These are phyloP conservation scores for Phytopythium boreale DNA, from an alignment of 352 stramenopile species.

Conservation along the genomic window DNA sequence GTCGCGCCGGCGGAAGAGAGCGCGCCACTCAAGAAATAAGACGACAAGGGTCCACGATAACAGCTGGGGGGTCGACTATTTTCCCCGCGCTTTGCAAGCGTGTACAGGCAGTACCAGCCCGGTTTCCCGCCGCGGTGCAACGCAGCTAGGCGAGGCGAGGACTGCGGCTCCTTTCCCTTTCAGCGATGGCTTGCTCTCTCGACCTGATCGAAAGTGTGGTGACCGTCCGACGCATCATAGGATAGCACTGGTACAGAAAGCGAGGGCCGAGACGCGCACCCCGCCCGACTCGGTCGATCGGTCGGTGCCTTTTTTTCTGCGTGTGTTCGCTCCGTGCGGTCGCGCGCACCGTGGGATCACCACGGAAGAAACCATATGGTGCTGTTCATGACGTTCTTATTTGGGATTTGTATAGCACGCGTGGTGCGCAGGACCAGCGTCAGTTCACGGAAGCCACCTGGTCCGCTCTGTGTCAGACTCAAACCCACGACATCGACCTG, in stretches of 20 bases:
- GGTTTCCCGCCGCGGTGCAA: no score
- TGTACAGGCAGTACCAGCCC: not conserved
- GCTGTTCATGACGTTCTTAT: not conserved
- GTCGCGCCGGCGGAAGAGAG: not conserved
- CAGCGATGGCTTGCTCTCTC: not conserved
- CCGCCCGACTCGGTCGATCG: not conserved
- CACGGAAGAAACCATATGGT: not conserved
- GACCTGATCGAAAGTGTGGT: not conserved
- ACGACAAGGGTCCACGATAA: not conserved
- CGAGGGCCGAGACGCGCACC: not conserved
- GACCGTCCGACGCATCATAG: no score
- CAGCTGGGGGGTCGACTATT: not conserved
- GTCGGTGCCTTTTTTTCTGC: not conserved
- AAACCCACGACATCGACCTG: not conserved
- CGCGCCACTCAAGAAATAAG: not conserved
- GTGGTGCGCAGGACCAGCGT: not conserved
- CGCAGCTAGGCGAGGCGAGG: no score
- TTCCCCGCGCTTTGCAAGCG: not conserved
- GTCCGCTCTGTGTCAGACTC: not conserved
- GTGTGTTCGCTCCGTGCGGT: not conserved
- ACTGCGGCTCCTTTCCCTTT: not conserved
- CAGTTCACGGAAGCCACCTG: not conserved
- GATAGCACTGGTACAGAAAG: no score
- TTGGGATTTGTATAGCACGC: not conserved
- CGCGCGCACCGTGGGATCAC: slow-evolving; percentile 1